phyloP scores from a whole-genome alignment of 768 basidiomycete species.

The Russula sp. region DNA sequence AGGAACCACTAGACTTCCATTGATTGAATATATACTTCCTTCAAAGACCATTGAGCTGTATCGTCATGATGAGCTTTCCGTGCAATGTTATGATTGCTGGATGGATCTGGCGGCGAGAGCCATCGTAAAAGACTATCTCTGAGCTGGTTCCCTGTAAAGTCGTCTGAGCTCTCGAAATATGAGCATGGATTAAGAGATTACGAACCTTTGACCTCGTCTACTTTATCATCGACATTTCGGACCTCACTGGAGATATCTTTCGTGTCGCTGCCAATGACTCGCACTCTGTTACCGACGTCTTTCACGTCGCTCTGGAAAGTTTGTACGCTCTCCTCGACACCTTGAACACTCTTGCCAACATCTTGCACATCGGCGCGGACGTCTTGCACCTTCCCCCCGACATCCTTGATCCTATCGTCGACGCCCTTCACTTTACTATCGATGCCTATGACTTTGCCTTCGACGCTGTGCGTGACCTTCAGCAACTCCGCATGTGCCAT shows the following conservation, averaged over 20 bases:
- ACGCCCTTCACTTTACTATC: background rate
- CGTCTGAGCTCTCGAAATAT: background rate
- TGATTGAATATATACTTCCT: background rate
- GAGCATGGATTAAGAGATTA: background rate
- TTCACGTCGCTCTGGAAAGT: background rate
- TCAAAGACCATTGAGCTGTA: slow-evolving; percentile 3
- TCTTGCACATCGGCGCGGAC: background rate
- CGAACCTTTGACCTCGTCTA: background rate
- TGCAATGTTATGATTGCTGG: background rate
- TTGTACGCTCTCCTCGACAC: background rate
- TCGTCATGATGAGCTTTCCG: background rate
- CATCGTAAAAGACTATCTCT: background rate
- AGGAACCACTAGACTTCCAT: background rate
- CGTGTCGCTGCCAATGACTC: too few species aligned
- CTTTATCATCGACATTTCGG: background rate
- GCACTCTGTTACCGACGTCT: background rate
- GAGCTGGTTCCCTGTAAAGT: background rate
- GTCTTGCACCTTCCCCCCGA: background rate
- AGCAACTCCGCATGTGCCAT: background rate
- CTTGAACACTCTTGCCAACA: background rate
- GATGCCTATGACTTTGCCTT: background rate
- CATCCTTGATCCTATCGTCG: too few species aligned
- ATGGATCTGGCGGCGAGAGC: background rate
- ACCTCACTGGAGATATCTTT: background rate
- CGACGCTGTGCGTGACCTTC: background rate